A percentile compares a stretch with the other conserved stretches of the same genome.
phyloP scores from a whole-genome alignment of 2,329 filamentous ascomycete genomes.

The Plectosphaerella cucumerina region DNA sequence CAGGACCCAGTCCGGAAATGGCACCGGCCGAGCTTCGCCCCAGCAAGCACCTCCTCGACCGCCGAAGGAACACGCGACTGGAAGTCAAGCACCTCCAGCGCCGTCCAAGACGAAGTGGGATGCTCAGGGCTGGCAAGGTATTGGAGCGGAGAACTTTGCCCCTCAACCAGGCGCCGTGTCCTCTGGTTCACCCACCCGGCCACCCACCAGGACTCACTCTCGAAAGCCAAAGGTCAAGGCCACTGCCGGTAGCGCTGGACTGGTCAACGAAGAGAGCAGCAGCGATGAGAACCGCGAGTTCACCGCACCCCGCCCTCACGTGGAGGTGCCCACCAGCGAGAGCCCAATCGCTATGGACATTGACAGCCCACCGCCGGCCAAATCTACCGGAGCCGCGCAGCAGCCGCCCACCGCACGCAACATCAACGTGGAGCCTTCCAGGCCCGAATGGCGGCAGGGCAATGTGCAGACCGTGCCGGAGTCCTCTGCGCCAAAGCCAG shows the following conservation, averaged over 20 bases:
- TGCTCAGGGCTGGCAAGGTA: constrained; percentile 49
- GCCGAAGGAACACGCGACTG: background rate
- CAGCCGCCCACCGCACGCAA: constrained; percentile 36
- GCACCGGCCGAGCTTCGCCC: constrained; percentile 35
- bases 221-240: constrained; percentile 58
- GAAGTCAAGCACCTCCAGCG: background rate
- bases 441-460: constrained; percentile 56
- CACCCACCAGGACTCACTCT: constrained; percentile 35
- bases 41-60: constrained; percentile 6
- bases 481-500: constrained; percentile 14
- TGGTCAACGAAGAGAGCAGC: constrained; percentile 43
- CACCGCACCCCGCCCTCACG: constrained; percentile 7
- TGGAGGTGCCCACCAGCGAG: constrained; percentile 16
- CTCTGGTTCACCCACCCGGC: constrained; percentile 40
- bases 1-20: constrained; percentile 34
- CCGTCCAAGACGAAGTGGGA: constrained; percentile 35
- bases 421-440: constrained; percentile 54
- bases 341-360: constrained; percentile 64
- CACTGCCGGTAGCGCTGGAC: constrained; percentile 37
- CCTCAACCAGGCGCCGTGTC: constrained; percentile 34
- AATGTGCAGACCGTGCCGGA: constrained; percentile 27
- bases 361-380: constrained; percentile 39
- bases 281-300: constrained; percentile 31
- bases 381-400: constrained; percentile 11
- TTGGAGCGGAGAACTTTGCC: constrained; percentile 51